These are phyloP conservation scores for Candida boleticola DNA, from an alignment of 805 yeast genomes.

Conservation along the genomic window DNA sequence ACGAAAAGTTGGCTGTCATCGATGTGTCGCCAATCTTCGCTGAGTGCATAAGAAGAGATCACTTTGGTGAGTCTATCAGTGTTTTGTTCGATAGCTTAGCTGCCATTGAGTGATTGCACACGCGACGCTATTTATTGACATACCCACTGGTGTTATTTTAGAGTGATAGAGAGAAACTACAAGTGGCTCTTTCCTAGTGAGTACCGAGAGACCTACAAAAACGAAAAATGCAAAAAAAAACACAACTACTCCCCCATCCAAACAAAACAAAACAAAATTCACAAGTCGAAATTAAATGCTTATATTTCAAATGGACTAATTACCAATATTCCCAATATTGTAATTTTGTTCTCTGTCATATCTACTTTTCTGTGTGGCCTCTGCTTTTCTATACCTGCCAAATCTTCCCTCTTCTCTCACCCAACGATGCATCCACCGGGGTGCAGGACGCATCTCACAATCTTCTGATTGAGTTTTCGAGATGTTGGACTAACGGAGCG, in stretches of 20 bases:
- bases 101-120: constrained; percentile 35
- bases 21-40: constrained; percentile 96
- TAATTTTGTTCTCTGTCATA: neutral
- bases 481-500: constrained; percentile 57
- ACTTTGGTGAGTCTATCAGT: constrained; percentile 95
- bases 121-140: too few relatives aligned
- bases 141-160: too few relatives aligned
- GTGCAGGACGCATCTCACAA: constrained; percentile 47
- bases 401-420: constrained; percentile 1
- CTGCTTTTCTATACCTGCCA: too few relatives aligned
- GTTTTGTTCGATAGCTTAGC: constrained; percentile 88
- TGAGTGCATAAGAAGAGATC: constrained; percentile 98
- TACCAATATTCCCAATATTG: neutral
- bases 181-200: too few relatives aligned
- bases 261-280: too few relatives aligned
- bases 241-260: too few relatives aligned
- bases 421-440: constrained; percentile 57
- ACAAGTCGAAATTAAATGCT: too few relatives aligned
- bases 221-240: neutral
- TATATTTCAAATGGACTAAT: neutral
- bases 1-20: constrained; percentile 76
- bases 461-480: constrained; percentile 16
- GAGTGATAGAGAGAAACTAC: too few relatives aligned
- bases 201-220: neutral
- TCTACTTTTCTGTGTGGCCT: neutral